Base-by-base conservation (phyloP, 1,284 basidiomycete genomes). In the Cryptococcus depauperatus region DNA sequence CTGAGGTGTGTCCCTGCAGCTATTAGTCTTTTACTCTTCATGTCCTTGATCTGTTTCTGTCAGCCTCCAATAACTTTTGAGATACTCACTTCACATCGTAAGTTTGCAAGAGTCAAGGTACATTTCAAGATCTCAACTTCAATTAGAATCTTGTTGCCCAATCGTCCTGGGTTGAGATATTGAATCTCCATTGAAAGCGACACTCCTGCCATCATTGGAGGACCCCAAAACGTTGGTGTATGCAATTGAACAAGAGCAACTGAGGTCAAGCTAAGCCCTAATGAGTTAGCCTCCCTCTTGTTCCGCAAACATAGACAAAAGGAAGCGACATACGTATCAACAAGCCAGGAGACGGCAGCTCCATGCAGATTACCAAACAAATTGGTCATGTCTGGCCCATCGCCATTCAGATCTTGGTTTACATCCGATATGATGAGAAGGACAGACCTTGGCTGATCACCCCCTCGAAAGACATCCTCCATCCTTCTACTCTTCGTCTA, bases 171-270 rank as follows among this genome's bases (percentile, higher is more conserved):
- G 42, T 63, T 55, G 37, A 56, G 50, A 43, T 61, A 66, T 25
- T 57, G 50, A 35, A 59, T 53, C 43, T 66, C 56, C 28, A 68
- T 49, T 14, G 52, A 47, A 13, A 64, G 37, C 14, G 55, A 54
- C 3, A 66, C 62, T n/a, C 66, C 66, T 1, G 47, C 46, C 5
- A 56, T 35, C 56, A 64, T 60, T 2, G 64, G 66, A 29, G 51
- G 48, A 23, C 59, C 63, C 66, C 66, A 68, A 48, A 65, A 68
- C 10, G 43, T 56, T 2, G 58, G 55, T 8, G 62, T 61, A n/a
- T 47, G 44, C 5, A 64, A 44, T 1, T 44, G 41, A 27, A 59
- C 41, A 8, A 63, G 30, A 2, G 55, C 46, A 14, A 54, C 61
- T 0, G 56, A 57, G 3, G 61, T 57, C 29, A 57, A 58, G 7